Percentiles rank a stretch among this genome's conserved stretches.
These are phyloP conservation scores for Cryphonectria parasitica DNA, from an alignment of 2,329 filamentous ascomycete species.

Conservation along the genomic window DNA sequence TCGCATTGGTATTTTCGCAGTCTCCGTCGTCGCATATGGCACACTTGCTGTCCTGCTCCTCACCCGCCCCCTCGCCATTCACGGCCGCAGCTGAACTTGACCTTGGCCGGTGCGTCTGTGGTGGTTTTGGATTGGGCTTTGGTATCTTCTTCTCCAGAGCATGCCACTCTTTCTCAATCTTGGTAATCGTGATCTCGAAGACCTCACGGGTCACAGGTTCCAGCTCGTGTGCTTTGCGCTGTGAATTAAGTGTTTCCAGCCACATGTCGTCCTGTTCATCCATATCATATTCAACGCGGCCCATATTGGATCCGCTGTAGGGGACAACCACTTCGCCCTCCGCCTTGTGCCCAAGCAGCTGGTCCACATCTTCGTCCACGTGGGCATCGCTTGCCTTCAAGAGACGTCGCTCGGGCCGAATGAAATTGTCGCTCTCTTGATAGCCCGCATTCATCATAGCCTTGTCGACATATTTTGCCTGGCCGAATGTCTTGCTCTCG, in stretches of 20 bases:
- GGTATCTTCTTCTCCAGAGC: slow-evolving; percentile 94
- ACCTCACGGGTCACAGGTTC: slow-evolving; percentile 89
- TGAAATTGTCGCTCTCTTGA: slow-evolving; percentile 89
- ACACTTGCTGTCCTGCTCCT: slow-evolving; percentile 97
- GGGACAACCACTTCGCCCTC: slow-evolving; percentile 59
- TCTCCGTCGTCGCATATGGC: slow-evolving; percentile 99
- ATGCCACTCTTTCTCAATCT: slow-evolving; percentile 99
- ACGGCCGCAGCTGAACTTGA: slow-evolving; percentile 95
- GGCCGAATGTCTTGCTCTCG: slow-evolving; percentile 83
- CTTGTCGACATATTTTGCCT: slow-evolving; percentile 91
- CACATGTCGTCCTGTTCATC: slow-evolving; percentile 98
- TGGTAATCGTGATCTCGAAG: slow-evolving; percentile 97
- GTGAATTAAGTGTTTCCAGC: slow-evolving; percentile 81
- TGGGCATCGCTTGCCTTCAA: slow-evolving; percentile 65
- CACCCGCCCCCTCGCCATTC: slow-evolving; percentile 86
- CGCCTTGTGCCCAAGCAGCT: slow-evolving; percentile 48
- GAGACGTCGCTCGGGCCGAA: slow-evolving; percentile 74
- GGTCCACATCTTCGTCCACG: slow-evolving; percentile 62
- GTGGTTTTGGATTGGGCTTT: slow-evolving; percentile 94
- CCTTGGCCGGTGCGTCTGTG: slow-evolving; percentile 88
- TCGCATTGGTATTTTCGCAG: slow-evolving; percentile 98
- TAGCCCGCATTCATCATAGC: slow-evolving; percentile 96
- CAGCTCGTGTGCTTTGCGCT: slow-evolving; percentile 73
- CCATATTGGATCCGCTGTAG: slow-evolving; percentile 58
- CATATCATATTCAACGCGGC: slow-evolving; percentile 98